Percentiles rank a stretch among this genome's conserved stretches.
phyloP scores from a whole-genome alignment of 2,329 filamentous ascomycete species.

The Fusarium sublunatum region DNA sequence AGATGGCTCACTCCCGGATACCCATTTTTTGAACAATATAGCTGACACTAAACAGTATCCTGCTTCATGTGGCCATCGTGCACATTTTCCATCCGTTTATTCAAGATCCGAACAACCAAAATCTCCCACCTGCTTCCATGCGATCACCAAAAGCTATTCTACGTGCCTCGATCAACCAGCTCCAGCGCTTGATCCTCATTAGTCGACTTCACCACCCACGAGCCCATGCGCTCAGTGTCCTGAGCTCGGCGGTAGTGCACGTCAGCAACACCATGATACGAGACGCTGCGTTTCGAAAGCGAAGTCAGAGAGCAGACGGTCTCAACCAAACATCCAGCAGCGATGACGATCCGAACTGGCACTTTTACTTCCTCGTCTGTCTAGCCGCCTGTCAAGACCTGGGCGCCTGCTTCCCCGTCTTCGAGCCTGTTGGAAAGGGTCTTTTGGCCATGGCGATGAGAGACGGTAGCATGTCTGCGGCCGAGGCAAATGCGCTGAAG shows the following conservation, averaged over 20 bases:
- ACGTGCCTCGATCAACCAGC: constrained; percentile 15
- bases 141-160: constrained; percentile 3
- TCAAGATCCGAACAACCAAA: constrained; percentile 10
- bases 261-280: constrained; percentile 30
- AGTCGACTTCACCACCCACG: constrained; percentile 18
- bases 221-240: constrained; percentile 9
- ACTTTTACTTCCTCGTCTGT: constrained; percentile 15
- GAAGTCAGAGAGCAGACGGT: background rate
- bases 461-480: constrained; percentile 9
- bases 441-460: constrained; percentile 16
- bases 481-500: constrained; percentile 5
- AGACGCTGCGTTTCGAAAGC: constrained; percentile 12
- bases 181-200: constrained; percentile 19
- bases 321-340: background rate
- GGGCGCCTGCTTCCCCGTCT: background rate
- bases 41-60: background rate
- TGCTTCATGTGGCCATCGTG: constrained; percentile 15
- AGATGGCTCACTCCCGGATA: background rate
- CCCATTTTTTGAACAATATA: background rate
- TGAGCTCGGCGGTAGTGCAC: constrained; percentile 18
- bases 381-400: constrained; percentile 20
- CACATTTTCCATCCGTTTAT: constrained; percentile 19
- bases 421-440: constrained; percentile 3
- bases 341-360: background rate
- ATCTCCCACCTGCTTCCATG: background rate